Evolutionary conservation across 2,329 filamentous ascomycete species (phyloP), one percentile per base, ranked within the genome.

Genomic region (Nemania diffusa): DNA sequence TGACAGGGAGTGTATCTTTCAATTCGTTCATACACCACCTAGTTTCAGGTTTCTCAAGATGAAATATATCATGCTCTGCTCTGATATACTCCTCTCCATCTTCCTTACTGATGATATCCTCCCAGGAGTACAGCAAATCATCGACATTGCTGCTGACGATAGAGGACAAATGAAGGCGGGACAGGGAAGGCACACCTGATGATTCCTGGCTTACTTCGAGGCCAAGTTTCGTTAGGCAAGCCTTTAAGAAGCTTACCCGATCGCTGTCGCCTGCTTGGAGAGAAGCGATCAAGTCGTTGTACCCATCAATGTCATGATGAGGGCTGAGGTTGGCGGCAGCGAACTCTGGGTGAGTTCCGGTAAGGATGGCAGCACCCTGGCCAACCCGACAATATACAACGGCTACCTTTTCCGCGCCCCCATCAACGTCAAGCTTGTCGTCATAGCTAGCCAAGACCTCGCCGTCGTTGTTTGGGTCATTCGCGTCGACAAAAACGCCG

Each of bases 271-370:
- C 90, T 6, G 84, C 85, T 13, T 85, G 82, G 27, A 99, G 82
- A 13, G 84, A 84, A 20, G 90, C 84, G 42, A 97, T 88, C 15
- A 97, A 80, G 3, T 89, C 84, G 17, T 86, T 84, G 76, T 97
- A 98, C 0, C 87, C 87, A 0, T 91, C 88, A 0, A 91, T 82
- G 9, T 87, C 85, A 6, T 90, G 85, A 4, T 91, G 88, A 6
- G 85, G 87, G 68, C 90, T 85, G 6, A 98, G 85, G 74, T 97
- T 97, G 51, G 84, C 87, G 0, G 92, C 88, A 3, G 94, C 90
- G 77, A 98, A 98, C 92, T 99, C 96, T 58, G 95, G 95, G 84
- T 99, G 96, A 44, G 94, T 92, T 0, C 94, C 94, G 0, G 92
- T 97, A 20, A 99, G 80, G 5, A 98, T 80, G 1, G 88, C 93